Base-by-base conservation (phyloP, 2,329 filamentous ascomycete genomes). In the Xylaria sp. region DNA sequence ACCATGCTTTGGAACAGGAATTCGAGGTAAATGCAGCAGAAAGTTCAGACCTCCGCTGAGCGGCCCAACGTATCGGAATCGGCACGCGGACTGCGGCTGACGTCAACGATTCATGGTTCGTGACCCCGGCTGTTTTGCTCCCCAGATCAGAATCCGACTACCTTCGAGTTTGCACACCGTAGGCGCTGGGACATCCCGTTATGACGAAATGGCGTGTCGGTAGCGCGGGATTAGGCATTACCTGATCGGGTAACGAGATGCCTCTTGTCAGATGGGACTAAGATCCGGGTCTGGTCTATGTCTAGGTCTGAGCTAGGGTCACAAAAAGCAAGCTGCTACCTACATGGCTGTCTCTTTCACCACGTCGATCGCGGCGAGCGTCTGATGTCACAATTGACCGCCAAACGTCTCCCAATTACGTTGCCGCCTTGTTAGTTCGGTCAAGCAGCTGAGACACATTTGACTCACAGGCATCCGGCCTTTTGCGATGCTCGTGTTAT, bases 171-270 rank as follows among this genome's bases (percentile, higher is more conserved):
- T 28, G 23, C 4, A 33, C 19, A 33, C 12, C 19, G n/a, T 23
- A 47, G 33, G 11, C 33, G 46, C 17, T 52, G 23, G 19, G 53
- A n/a, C 31, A 49, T 38, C 12, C 46, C 40, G 46, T 59, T 17
- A 68, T 72, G 70, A 72, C 68, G 70, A 69, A 68, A 67, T 69
- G 23, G 53, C 66, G 61, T 61, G 65, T 49, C 53, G 52, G 54
- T 61, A 51, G 35, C 54, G 52, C 37, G 58, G 51, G 8, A 15
- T 17, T 61, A 54, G 60, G 23, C 8, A 53, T 46, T 58, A 53
- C 61, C 61, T 59, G 57, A 71, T 69, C 63, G 56, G 65, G 61
- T 47, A 67, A 68, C 56, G 57, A 58, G 47, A 60, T 57, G 50
- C 40, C 31, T 46, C 25, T 33, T 47, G 21, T 7, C n/a, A 31